phyloP scores from a whole-genome alignment of 495 filamentous ascomycete species.

The Clohesyomyces aquaticus region DNA sequence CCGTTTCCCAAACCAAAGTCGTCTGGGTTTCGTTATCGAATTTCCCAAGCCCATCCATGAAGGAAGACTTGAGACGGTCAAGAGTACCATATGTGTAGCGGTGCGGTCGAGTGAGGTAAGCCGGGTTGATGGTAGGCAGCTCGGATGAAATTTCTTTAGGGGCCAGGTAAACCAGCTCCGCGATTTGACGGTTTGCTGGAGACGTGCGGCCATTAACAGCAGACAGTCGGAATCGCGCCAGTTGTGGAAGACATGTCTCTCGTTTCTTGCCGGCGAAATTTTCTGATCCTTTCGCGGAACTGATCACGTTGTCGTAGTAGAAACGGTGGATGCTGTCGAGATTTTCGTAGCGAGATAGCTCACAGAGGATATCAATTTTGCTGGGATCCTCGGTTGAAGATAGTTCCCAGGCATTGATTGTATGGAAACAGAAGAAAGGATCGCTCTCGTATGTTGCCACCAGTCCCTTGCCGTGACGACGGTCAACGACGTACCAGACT shows the following conservation, averaged over 20 bases:
- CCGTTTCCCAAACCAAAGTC: conserved; percentile 56
- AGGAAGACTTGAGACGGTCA: conserved; percentile 60
- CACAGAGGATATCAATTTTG: conserved; percentile 59
- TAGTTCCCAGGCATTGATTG: conserved; percentile 74
- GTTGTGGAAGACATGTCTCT: conserved; percentile 43
- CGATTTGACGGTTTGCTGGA: conserved; percentile 23
- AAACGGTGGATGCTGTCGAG: conserved; percentile 53
- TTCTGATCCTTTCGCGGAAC: neutral
- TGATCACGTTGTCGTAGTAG: conserved; percentile 61
- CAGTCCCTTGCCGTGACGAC: conserved; percentile 46
- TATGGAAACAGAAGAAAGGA: conserved; percentile 76
- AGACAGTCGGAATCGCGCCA: conserved; percentile 56
- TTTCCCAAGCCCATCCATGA: conserved; percentile 71
- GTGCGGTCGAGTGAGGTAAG: conserved; percentile 55
- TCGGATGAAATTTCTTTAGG: conserved; percentile 24
- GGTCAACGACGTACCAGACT: conserved; percentile 72
- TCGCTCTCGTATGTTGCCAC: conserved; percentile 54
- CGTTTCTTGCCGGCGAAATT: conserved; percentile 28
- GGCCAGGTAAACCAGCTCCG: conserved; percentile 54
- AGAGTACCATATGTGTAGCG: conserved; percentile 68
- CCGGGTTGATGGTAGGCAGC: conserved; percentile 67
- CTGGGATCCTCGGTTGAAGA: conserved; percentile 44
- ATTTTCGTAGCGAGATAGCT: conserved; percentile 60
- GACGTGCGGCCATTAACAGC: conserved; percentile 39
- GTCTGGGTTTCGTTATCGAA: conserved; percentile 62